phyloP scores from a whole-genome alignment of 1,284 basidiomycete genomes.

The Pseudomicrostroma phylloplanum region DNA sequence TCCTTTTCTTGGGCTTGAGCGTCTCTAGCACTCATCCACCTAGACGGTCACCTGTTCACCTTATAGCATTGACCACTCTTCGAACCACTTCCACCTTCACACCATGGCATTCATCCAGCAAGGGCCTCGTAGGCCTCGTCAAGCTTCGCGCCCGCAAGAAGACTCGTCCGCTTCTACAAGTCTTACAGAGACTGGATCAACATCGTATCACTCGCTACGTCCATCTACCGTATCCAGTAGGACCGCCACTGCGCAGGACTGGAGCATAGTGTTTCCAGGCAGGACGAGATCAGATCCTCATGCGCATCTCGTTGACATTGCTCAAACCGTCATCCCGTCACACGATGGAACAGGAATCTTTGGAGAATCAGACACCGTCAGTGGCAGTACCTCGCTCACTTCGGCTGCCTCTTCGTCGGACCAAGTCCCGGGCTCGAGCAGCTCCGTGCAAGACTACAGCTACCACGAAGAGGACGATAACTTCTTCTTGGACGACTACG shows the following conservation, averaged over 20 bases:
- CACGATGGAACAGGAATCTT: slow-evolving; percentile 3
- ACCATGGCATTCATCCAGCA: slow-evolving; percentile 7
- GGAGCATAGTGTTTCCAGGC: slow-evolving; percentile 6
- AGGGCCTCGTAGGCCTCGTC: slow-evolving; percentile 1
- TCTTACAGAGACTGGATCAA: background rate
- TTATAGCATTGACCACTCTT: too few species aligned
- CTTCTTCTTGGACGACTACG: too few species aligned
- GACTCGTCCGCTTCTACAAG: background rate
- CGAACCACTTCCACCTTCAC: too few species aligned
- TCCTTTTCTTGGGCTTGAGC: too few species aligned
- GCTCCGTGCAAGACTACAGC: too few species aligned
- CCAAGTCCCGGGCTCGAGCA: too few species aligned
- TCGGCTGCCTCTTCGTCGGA: too few species aligned
- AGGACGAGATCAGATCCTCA: background rate
- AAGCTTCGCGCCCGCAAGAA: background rate
- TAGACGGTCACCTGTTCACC: too few species aligned
- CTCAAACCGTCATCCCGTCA: background rate
- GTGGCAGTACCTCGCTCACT: too few species aligned
- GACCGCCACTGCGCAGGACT: background rate
- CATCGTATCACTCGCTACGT: background rate
- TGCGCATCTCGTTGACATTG: background rate
- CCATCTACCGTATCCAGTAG: background rate
- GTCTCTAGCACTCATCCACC: too few species aligned
- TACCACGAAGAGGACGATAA: too few species aligned
- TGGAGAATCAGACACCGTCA: background rate